These are phyloP conservation scores for Naganishia onofrii DNA, from an alignment of 768 basidiomycete species.

Conservation along the genomic window DNA sequence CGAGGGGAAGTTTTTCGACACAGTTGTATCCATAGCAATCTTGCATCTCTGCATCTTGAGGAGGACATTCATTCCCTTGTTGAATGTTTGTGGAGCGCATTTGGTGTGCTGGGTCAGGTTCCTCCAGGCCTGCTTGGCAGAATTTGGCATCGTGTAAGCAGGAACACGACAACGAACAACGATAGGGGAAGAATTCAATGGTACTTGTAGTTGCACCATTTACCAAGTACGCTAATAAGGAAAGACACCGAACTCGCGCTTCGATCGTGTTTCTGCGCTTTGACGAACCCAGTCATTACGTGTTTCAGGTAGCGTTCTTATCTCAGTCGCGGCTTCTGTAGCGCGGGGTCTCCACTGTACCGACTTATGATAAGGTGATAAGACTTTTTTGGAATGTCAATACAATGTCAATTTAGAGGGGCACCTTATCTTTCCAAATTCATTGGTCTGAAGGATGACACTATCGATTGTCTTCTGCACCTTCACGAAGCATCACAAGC, in stretches of 20 bases:
- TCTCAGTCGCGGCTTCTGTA: not conserved
- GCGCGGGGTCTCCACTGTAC: not conserved
- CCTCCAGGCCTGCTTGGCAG: too few species aligned
- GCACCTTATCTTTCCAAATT: conserved; percentile 12
- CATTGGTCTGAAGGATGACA: not conserved
- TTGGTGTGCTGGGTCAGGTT: too few species aligned
- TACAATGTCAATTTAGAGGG: not conserved
- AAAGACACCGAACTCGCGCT: not conserved
- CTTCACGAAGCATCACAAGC: not conserved
- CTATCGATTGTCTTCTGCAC: not conserved
- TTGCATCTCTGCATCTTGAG: conserved; percentile 8
- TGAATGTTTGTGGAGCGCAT: too few species aligned
- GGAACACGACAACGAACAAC: too few species aligned
- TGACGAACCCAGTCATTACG: not conserved
- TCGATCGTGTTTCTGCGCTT: not conserved
- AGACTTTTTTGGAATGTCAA: conserved; percentile 3
- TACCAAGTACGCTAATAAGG: too few species aligned
- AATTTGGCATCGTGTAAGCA: too few species aligned
- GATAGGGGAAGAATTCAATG: too few species aligned
- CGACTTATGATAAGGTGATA: not conserved
- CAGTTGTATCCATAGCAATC: conserved; percentile 24
- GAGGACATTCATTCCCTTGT: not conserved
- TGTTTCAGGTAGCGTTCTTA: conserved; percentile 14
- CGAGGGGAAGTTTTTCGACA: not conserved
- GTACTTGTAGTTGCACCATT: too few species aligned